Evolutionary conservation across 2,329 filamentous ascomycete species (phyloP), one percentile per base, ranked within the genome.

Genomic region (Elsinoe fawcettii): DNA sequence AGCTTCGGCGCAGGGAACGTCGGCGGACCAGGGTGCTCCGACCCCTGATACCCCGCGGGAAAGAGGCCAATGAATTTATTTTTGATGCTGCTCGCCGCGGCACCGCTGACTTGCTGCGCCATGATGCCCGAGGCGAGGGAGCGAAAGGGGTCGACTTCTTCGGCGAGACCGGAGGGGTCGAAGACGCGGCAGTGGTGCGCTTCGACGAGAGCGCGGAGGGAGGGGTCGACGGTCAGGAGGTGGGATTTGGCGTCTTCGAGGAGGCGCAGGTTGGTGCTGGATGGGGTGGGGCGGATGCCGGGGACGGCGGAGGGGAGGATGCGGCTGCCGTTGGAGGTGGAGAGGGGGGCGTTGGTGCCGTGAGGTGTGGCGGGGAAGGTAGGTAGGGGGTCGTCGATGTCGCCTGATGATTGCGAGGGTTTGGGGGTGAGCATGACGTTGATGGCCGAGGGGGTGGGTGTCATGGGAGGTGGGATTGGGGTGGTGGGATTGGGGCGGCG

Each of bases 61-160:
- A 96, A 96, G 5, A 96, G 74, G 1, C 75, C 78, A 18, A 95
- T 74, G 69, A 96, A 96, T 62, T 89, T 92, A 51, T 80, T 81
- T 70, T 92, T 91, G 73, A 99, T 97, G 5, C 88, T 88, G 63
- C 83, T 86, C 11, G 93, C 93, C 0, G 93, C 93, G 5, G 90
- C 90, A 16, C 92, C 90, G 0, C 90, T 96, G 18, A 99, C 92
- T 74, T 99, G 93, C 73, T 97, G 93, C 55, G 89, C 90, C 65
- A 97, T 95, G 67, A 99, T 96, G 54, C 90, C 87, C 70, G 86
- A 91, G 37, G 83, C 80, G 32, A 99, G 78, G 58, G 83, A 85
- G 64, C 87, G 85, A 67, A 96, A 99, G 0, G 93, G 93, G 71
- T 97, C 90, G 60, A 96, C 82, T 62, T 83, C 78, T 71, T 96